Evolutionary conservation across 805 yeast species (phyloP), one percentile per base, ranked within the genome.

Genomic region (Priceomyces carsonii): DNA sequence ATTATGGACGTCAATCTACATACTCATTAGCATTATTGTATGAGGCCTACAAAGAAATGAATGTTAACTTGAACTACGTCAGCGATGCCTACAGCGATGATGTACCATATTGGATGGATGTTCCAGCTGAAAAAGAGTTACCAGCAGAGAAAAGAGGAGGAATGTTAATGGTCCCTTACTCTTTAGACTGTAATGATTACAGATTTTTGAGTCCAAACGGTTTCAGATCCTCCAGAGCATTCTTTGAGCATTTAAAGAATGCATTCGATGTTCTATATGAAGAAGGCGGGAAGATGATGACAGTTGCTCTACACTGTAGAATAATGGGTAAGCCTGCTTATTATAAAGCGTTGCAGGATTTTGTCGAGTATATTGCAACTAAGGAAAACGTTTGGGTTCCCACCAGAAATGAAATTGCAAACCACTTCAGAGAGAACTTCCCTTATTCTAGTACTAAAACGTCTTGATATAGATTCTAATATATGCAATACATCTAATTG

Each of bases 181-280:
- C 46, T 10, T 53, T 38, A 22, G 58, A 50, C 22, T 44, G 47
- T 33, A 54, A 54, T 26, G 59, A 54, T 36, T 54, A 44, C 32
- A 47, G 55, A 27, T 48, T 51, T 38, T 37, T 44, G 32, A 44
- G 33, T 32, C 36, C 56, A 3, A 34, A 45, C 14, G 57, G 57
- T 7, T 51, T 51, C 25, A 48, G 56, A 19, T 46, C 56, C 13
- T 47, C 48, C 14, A 37, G 45, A 33, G 49, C 51, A 10, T 54
- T 52, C 33, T 46, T 36, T 16, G 60, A 55, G 22, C 62, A 64
- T 40, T 38, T 62, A 33, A 59, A 55, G 33, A 54, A 60, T 30
- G 61, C 65, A 9, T 64, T 64, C 38, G 69, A 63, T 36, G n/a
- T n/a, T n/a, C n/a, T n/a, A n/a, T n/a, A n/a, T n/a, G n/a, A n/a